Base-by-base conservation (phyloP, 305 asterid species). In the Galium porrigens region DNA sequence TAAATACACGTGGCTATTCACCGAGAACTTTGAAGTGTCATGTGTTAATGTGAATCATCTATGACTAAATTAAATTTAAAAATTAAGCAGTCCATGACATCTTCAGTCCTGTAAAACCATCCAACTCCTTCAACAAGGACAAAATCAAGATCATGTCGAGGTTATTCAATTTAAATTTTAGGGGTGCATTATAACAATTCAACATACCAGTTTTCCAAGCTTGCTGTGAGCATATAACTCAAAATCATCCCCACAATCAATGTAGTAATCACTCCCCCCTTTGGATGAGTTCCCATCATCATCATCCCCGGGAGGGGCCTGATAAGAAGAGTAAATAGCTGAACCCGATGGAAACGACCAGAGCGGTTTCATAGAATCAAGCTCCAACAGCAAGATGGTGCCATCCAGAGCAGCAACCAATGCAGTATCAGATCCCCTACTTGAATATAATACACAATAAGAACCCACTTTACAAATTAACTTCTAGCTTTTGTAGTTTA, bases 201-300 rank as follows among this genome's bases (percentile, higher is more conserved):
- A 48, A 70, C 61, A 20, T 79, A 90, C 97, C 95, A 84, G 77
- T 75, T 83, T 82, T 49, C 94, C 95, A 42, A 82, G 87, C 80
- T 83, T 78, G 72, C 62, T 83, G 81, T 90, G 94, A 2, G 89
- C 94, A 70, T 88, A 86, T 29, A 91, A 66, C 74, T 82, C 87
- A 89, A 94, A 86, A 61, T 91, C 94, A 67, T 86, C 97, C 56
- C 88, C 96, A 72, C 86, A 85, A 72, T 88, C 97, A 64, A 91
- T 85, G 75, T 78, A 86, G 76, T 86, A 88, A 72, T 68, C 79
- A 60, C 77, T 80, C 73, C 80, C 90, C 37, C 77, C 29, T 67
- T 79, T 89, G 54, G 90, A 79, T 64, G 65, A 61, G 74, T 74
- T 82, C 57, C 81, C 91, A 54, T 63, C 78, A 62, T 63, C 78